Percentiles rank a stretch among this genome's conserved stretches.
phyloP scores from a whole-genome alignment of 1,284 basidiomycete genomes.

The Phylloboletellus chloephorus region DNA sequence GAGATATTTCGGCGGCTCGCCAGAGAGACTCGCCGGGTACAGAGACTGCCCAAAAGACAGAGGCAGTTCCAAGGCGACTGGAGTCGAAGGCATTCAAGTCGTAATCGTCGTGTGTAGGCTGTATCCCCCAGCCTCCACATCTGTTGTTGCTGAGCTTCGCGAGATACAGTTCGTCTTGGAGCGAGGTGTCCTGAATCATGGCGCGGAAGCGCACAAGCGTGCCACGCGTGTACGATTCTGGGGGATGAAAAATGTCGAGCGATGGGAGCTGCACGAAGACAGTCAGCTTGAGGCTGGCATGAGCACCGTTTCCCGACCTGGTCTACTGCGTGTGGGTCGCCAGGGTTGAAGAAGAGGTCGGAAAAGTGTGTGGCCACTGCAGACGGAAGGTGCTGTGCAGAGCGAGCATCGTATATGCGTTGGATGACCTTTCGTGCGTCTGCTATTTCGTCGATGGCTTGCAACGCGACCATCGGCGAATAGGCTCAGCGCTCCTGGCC shows the following conservation, averaged over 20 bases:
- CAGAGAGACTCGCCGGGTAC: slow-evolving; percentile 61
- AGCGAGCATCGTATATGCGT: slow-evolving; percentile 37
- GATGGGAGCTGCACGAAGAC: slow-evolving; percentile 46
- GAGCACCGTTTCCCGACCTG: slow-evolving; percentile 33
- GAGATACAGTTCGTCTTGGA: slow-evolving; percentile 66
- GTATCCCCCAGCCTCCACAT: slow-evolving; percentile 68
- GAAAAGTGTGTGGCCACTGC: slow-evolving; percentile 49
- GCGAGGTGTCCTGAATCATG: slow-evolving; percentile 78
- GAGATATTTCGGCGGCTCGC: slow-evolving; percentile 38
- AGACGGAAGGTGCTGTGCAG: slow-evolving; percentile 37
- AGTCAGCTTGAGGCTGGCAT: slow-evolving; percentile 2
- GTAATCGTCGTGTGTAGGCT: slow-evolving; percentile 30
- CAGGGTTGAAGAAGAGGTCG: slow-evolving; percentile 36
- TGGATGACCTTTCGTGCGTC: slow-evolving; percentile 45
- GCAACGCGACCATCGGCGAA: slow-evolving; percentile 46
- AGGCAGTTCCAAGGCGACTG: slow-evolving; percentile 53
- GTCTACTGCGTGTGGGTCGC: slow-evolving; percentile 35
- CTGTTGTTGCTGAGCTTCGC: slow-evolving; percentile 37
- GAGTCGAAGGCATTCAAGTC: slow-evolving; percentile 37
- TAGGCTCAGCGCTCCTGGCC: too few species aligned
- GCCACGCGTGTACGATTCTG: slow-evolving; percentile 42
- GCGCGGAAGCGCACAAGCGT: slow-evolving; percentile 63
- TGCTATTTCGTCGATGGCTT: slow-evolving; percentile 44
- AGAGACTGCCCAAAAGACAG: slow-evolving; percentile 62
- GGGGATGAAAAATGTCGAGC: slow-evolving; percentile 44